Evolutionary conservation across 202 grass and related monocot genomes (phyloP), one percentile per base, ranked within the genome.

Genomic region (Saccharum hybrid): DNA sequence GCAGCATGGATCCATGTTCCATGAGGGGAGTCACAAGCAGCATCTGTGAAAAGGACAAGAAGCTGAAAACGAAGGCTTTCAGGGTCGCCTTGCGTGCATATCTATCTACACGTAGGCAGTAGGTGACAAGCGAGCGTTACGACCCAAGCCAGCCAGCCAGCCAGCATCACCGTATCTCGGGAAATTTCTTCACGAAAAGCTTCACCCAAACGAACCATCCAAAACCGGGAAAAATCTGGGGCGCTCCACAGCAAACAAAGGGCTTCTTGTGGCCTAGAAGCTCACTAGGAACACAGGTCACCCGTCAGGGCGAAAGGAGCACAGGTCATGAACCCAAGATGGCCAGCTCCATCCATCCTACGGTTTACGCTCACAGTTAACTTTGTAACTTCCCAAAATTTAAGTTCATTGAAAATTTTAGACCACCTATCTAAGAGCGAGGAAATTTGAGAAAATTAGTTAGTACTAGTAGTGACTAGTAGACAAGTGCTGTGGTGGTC

Each of bases 91-190:
- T 74, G 71, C 71, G 79, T 78, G 62, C 79, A 82, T 42, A 73
- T 86, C 67, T 34, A 59, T 86, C 73, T 86, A 86, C 88, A 90
- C 79, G 79, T 83, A 85, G 69, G 74, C 79, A 85, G 82, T 86
- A 86, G 88, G 83, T 86, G 79, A 52, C 74, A 79, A 69, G 74
- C 21, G 21, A 63, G 61, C 83, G 79, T 75, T 83, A 69, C 18
- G 18, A 69, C 41, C 37, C 74, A 6, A 62, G 59, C 48, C 8
- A 67, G 13, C 11, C 41, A n/a, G n/a, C n/a, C 41, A 41, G 57
- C 66, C 45, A 66, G 56, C 83, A 78, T 68, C 79, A 63, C 31
- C 31, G 72, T 76, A 71, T 84, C 72, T 66, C 2, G 1, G 11
- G 5, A 62, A 40, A 84, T 81, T 85, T 81, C 77, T 84, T 65